A percentile compares a stretch with the other conserved stretches of the same genome.
phyloP scores from a whole-genome alignment of 768 basidiomycete species.

The Roridomyces roridus region DNA sequence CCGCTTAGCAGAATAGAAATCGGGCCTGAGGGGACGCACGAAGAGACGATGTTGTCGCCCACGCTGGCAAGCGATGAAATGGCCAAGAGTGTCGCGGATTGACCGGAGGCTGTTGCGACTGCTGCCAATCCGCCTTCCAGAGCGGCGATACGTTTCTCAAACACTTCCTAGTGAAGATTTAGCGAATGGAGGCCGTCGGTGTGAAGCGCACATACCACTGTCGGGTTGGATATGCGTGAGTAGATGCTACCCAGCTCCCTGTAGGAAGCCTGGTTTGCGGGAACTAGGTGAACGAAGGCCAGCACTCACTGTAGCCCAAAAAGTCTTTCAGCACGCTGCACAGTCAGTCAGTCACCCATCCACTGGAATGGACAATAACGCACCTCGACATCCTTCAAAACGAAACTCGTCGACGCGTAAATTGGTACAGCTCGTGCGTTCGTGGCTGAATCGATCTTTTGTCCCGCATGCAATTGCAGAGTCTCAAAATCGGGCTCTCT shows the following conservation, averaged over 20 bases:
- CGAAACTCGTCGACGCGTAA: constrained; percentile 59
- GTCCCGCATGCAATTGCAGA: constrained; percentile 67
- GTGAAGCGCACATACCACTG: not conserved
- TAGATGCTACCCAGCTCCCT: constrained; percentile 9
- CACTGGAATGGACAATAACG: constrained; percentile 4
- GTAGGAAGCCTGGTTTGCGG: too few relatives aligned
- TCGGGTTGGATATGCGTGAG: constrained; percentile 13
- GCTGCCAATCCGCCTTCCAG: constrained; percentile 81
- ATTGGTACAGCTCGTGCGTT: constrained; percentile 69
- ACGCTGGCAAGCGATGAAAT: constrained; percentile 60
- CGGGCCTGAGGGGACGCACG: constrained; percentile 44
- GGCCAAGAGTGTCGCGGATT: constrained; percentile 76
- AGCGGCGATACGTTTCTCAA: constrained; percentile 78
- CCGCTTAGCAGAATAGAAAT: not conserved
- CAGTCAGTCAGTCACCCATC: not conserved
- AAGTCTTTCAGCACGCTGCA: not conserved
- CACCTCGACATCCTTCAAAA: constrained; percentile 59
- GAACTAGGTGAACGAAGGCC: too few relatives aligned
- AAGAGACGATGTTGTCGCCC: constrained; percentile 81
- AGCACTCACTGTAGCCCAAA: not conserved
- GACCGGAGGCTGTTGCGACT: constrained; percentile 74
- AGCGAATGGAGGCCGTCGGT: too few relatives aligned
- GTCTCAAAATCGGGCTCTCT: constrained; percentile 63
- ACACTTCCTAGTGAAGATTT: constrained; percentile 61
- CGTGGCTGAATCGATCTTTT: constrained; percentile 54